Percentiles rank a stretch among this genome's conserved stretches.
phyloP scores from a whole-genome alignment of 2,329 filamentous ascomycete species.

The Didymella glomerata region DNA sequence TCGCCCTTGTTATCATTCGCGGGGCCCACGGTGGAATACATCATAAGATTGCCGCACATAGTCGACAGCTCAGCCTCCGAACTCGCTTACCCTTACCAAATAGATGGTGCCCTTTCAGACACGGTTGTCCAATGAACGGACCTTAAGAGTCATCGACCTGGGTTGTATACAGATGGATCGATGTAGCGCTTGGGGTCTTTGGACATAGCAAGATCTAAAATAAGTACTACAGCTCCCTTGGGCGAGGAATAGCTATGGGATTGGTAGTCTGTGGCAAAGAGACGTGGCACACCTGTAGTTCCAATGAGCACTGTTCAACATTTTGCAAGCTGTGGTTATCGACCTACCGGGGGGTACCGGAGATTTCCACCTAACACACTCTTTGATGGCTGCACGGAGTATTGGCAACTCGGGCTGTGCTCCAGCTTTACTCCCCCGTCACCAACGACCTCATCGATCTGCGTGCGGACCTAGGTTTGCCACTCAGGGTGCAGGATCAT shows the following conservation, averaged over 20 bases:
- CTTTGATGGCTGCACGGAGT: constrained; percentile 53
- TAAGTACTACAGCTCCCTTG: constrained; percentile 45
- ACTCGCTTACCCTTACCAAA: constrained; percentile 66
- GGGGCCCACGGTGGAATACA: constrained; percentile 6
- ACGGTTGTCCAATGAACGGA: constrained; percentile 65
- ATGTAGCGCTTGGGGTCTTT: constrained; percentile 56
- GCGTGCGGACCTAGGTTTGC: constrained; percentile 19
- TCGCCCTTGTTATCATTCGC: neutral
- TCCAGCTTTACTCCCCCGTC: constrained; percentile 10
- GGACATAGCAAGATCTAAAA: constrained; percentile 22
- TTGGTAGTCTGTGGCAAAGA: constrained; percentile 55
- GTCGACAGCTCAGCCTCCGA: constrained; percentile 47
- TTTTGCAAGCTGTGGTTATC: neutral
- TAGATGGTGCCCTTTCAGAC: constrained; percentile 67
- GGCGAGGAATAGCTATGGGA: constrained; percentile 55
- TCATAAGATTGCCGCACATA: constrained; percentile 9
- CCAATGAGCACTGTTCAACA: neutral
- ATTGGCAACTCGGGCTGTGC: constrained; percentile 48
- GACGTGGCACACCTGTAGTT: constrained; percentile 52
- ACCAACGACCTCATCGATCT: constrained; percentile 19
- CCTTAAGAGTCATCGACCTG: constrained; percentile 68
- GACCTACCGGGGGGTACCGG: constrained; percentile 48
- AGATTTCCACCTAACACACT: constrained; percentile 46
- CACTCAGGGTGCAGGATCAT: constrained; percentile 24
- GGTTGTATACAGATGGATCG: constrained; percentile 65